These are phyloP conservation scores for Jamesozyma spencerorum DNA, from an alignment of 805 yeast species.

Conservation along the genomic window DNA sequence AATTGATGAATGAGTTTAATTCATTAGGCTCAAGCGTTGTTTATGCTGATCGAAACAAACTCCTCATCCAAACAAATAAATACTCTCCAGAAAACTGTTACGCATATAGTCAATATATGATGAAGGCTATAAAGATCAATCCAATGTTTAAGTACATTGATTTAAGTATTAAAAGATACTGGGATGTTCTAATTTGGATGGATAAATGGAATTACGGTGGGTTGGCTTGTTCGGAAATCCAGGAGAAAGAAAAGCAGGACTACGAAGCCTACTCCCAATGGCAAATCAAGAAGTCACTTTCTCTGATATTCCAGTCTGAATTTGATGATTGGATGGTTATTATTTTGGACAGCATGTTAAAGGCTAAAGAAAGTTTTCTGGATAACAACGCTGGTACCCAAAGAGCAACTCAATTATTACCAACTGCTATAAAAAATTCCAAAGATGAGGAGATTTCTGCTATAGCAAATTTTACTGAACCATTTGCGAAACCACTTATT, in stretches of 20 bases:
- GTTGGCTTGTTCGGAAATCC: constrained; percentile 35
- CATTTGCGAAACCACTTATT: constrained; percentile 53
- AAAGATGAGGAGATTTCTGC: constrained; percentile 32
- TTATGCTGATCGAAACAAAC: constrained; percentile 68
- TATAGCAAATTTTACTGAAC: constrained; percentile 41
- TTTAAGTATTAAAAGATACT: constrained; percentile 59
- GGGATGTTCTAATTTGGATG: constrained; percentile 96
- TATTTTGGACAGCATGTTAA: constrained; percentile 60
- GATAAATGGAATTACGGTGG: constrained; percentile 86
- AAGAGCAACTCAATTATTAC: constrained; percentile 60
- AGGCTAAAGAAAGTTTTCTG: constrained; percentile 35
- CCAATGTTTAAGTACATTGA: constrained; percentile 81
- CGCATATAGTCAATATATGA: constrained; percentile 79
- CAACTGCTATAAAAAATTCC: constrained; percentile 32
- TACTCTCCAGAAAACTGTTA: constrained; percentile 75
- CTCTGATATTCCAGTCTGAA: constrained; percentile 66
- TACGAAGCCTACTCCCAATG: constrained; percentile 48
- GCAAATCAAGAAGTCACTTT: constrained; percentile 71
- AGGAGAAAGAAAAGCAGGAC: constrained; percentile 32
- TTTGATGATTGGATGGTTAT: constrained; percentile 81
- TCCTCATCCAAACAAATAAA: constrained; percentile 67
- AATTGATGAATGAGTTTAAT: constrained; percentile 66
- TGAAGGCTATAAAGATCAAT: constrained; percentile 67
- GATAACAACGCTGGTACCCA: constrained; percentile 39
- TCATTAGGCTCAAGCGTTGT: constrained; percentile 72